Evolutionary conservation across 2,329 filamentous ascomycete genomes (phyloP).

Genomic region (Nothomitra cinnamomea): DNA sequence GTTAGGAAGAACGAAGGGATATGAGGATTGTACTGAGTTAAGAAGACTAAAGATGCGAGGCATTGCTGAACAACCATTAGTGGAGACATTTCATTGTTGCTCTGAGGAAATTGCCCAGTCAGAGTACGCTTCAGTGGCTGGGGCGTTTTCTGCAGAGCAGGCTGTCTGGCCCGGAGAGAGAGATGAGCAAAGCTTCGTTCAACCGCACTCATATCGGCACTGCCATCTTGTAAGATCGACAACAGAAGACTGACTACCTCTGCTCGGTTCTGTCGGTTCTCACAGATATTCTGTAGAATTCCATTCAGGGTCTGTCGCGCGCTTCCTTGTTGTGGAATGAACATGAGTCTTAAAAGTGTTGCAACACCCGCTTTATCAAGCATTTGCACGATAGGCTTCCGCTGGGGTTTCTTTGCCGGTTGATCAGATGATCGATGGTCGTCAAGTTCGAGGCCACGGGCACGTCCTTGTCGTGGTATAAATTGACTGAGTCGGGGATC

Average conservation of each 20-base stretch:
- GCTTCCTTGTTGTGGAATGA: constrained; percentile 80
- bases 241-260: constrained; percentile 88
- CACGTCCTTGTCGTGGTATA: constrained; percentile 21
- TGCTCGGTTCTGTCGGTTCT: constrained; percentile 88
- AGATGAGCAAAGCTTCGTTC: constrained; percentile 91
- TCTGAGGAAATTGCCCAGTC: constrained; percentile 40
- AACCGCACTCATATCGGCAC: constrained; percentile 78
- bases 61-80: constrained; percentile 94
- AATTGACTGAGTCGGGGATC: constrained; percentile 37
- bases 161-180: constrained; percentile 75
- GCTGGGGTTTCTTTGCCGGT: constrained; percentile 43
- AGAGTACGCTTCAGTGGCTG: constrained; percentile 60
- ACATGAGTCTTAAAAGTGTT: constrained; percentile 95
- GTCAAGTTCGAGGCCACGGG: constrained; percentile 17
- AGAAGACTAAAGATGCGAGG: constrained; percentile 64
- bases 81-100: constrained; percentile 78
- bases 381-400: constrained; percentile 83
- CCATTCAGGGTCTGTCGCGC: constrained; percentile 70
- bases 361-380: constrained; percentile 90
- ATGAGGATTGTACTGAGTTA: constrained; percentile 71
- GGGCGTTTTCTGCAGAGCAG: constrained; percentile 63
- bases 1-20: constrained; percentile 85
- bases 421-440: constrained; percentile 8
- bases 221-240: constrained; percentile 89
- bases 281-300: constrained; percentile 79